Conservation (phyloP, 164 flowering plant genomes). For the Piper betle region DNA sequence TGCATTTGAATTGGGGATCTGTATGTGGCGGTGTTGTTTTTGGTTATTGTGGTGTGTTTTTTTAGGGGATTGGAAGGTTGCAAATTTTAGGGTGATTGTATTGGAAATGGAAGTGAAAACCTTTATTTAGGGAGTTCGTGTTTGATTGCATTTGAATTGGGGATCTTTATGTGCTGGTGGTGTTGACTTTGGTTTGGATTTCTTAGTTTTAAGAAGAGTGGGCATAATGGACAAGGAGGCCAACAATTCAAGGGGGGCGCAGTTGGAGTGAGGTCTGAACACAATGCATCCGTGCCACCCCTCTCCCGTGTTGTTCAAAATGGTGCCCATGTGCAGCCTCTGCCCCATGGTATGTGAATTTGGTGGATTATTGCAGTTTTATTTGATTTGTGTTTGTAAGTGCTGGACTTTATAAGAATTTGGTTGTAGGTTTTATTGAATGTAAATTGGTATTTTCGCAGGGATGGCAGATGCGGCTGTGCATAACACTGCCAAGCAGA, state of each 20-base stretch:
- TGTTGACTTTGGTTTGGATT: background rate
- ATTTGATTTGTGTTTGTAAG: background rate
- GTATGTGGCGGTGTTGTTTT: slow-evolving; percentile 18
- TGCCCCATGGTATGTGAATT: slow-evolving; percentile 22
- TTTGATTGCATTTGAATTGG: background rate
- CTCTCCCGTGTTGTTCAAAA: slow-evolving; percentile 25
- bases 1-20: no score
- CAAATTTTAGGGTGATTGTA: no score
- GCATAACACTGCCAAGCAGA: slow-evolving; percentile 18
- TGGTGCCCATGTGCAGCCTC: slow-evolving; percentile 41
- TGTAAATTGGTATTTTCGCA: slow-evolving; percentile 7
- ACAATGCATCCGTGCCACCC: slow-evolving; percentile 10
- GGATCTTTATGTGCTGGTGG: background rate
- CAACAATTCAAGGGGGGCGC: slow-evolving; percentile 37
- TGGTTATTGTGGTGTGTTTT: no score
- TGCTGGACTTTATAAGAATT: background rate
- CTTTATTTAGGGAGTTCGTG: background rate
- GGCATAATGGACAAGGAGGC: slow-evolving; percentile 59
- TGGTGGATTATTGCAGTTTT: background rate
- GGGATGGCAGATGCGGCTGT: slow-evolving; percentile 36
- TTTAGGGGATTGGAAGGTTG: no score
- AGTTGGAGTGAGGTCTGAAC: slow-evolving; percentile 19
- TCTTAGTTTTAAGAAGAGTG: slow-evolving; percentile 38
- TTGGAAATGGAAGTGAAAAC: background rate
- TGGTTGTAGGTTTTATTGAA: background rate